Conservation (phyloP, 805 yeast species). For the Candida maris region DNA sequence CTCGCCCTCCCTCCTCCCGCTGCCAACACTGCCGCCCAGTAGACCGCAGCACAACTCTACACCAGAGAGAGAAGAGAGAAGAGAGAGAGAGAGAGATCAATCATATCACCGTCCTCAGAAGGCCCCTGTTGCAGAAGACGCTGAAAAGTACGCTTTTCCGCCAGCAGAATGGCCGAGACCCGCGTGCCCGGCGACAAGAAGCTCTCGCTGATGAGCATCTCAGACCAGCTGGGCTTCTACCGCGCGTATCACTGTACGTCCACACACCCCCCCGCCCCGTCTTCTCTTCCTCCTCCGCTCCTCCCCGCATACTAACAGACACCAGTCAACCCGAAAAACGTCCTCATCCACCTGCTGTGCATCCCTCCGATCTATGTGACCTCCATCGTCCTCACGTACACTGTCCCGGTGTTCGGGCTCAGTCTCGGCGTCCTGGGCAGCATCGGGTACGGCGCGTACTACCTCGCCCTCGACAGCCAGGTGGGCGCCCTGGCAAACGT, state of each 20-base stretch:
- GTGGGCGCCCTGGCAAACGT: conserved; percentile 45
- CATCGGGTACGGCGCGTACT: conserved; percentile 52
- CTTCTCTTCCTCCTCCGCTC: no score
- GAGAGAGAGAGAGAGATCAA: no score
- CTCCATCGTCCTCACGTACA: conserved; percentile 36
- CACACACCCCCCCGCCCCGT: background rate
- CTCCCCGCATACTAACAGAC: no score
- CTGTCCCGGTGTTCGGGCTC: conserved; percentile 6
- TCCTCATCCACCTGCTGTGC: conserved; percentile 69
- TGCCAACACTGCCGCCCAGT: no score
- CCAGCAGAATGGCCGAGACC: no score
- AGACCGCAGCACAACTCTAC: no score
- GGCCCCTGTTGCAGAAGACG: no score
- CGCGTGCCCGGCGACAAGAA: no score
- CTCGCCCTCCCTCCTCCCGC: no score
- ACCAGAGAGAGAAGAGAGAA: no score
- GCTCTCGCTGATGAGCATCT: conserved; percentile 33
- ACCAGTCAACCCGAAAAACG: conserved; percentile 42
- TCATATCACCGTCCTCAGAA: no score
- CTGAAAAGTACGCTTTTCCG: no score
- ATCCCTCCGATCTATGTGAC: conserved; percentile 74
- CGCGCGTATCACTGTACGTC: conserved; percentile 32
- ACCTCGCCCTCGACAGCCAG: conserved; percentile 50
- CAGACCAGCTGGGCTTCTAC: conserved; percentile 60
- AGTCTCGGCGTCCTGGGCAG: conserved; percentile 44